These are phyloP conservation scores for Termitomyces bulborhizus DNA, from an alignment of 768 basidiomycete genomes.

Conservation along the genomic window DNA sequence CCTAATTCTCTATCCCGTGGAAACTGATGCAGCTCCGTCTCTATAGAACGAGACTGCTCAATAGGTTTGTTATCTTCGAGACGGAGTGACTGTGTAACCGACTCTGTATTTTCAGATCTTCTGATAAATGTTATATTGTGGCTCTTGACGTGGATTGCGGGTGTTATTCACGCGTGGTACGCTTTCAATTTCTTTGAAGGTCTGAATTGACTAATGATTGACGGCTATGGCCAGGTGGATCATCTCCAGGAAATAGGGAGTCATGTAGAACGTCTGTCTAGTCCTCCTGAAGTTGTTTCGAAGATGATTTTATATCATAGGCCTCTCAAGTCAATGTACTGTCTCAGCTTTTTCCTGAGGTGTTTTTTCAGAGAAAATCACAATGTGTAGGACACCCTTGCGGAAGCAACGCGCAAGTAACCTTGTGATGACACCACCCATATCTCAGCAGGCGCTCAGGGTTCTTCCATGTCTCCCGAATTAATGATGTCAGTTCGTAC, in stretches of 20 bases:
- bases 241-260: background rate
- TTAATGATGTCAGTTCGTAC: no score
- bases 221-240: background rate
- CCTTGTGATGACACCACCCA: no score
- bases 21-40: background rate
- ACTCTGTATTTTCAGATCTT: constrained; percentile 18
- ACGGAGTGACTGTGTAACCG: background rate
- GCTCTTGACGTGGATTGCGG: constrained; percentile 48
- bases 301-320: no score
- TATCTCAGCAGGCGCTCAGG: no score
- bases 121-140: constrained; percentile 32
- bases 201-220: background rate
- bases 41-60: constrained; percentile 10
- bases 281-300: background rate
- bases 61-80: constrained; percentile 5
- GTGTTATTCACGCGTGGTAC: constrained; percentile 37
- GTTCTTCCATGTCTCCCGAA: no score
- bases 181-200: background rate
- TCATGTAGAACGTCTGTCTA: background rate
- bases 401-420: no score
- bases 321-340: background rate
- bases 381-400: background rate
- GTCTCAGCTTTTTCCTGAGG: background rate
- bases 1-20: background rate
- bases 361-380: no score